Evolutionary conservation across 176 grass and related monocot species (phyloP).

Genomic region (Elymus sibiricus): DNA sequence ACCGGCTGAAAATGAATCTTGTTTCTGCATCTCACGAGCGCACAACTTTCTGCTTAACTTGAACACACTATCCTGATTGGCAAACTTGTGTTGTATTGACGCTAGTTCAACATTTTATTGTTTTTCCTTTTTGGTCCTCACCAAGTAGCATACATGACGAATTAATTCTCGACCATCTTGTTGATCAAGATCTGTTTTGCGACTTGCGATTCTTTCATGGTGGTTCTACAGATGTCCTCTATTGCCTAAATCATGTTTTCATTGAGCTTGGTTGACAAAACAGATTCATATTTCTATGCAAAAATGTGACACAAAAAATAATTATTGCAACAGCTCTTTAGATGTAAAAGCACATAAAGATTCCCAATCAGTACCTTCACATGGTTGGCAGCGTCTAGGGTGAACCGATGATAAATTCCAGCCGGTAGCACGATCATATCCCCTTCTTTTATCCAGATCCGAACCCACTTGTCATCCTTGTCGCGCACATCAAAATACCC

Average conservation of each 20-base stretch:
- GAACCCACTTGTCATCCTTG: slow-evolving; percentile 80
- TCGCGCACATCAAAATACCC: slow-evolving; percentile 82
- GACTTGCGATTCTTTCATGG: not conserved
- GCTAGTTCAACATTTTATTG: not conserved
- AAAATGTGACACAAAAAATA: not conserved
- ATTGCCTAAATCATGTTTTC: not conserved
- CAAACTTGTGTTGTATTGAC: not conserved
- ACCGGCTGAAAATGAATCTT: not conserved
- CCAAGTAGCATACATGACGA: not conserved
- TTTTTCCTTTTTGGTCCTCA: not conserved
- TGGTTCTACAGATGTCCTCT: not conserved
- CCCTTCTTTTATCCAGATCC: slow-evolving; percentile 84
- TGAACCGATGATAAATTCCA: slow-evolving; percentile 93
- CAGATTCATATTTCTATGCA: not conserved
- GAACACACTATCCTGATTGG: not conserved
- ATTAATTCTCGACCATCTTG: not conserved
- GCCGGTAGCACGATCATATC: slow-evolving; percentile 86
- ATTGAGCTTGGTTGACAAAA: not conserved
- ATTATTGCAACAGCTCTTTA: not conserved
- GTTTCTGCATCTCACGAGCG: not conserved
- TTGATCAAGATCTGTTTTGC: not conserved
- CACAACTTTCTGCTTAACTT: not conserved
- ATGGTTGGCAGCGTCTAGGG: slow-evolving; percentile 57
- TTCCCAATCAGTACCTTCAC: slow-evolving; percentile 46
- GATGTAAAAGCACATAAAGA: not conserved